Evolutionary conservation across 768 basidiomycete species (phyloP), one percentile per base, ranked within the genome.

Genomic region (Clitopilus hobsonii): DNA sequence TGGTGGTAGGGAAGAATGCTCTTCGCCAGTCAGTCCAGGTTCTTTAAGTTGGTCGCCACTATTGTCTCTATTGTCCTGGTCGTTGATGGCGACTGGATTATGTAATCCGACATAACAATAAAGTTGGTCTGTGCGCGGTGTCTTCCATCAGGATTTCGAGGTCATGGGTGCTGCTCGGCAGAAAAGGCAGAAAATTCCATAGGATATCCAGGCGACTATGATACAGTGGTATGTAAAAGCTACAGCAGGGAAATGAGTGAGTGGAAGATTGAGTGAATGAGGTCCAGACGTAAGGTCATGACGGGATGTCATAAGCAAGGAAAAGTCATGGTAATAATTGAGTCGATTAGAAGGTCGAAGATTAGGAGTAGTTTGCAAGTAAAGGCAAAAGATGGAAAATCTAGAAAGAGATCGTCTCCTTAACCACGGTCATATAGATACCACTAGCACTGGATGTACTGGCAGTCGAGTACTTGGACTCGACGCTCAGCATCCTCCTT

Each of bases 341-440:
- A 20, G 30, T 13, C n/a, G 38, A 16, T 23, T 6, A 49, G 47
- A 26, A 56, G 51, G 45, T 59, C 61, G 74, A 27, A 63, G 65
- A 10, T 69, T 45, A 45, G n/a, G 41, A 18, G 22, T 18, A 20
- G 41, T 23, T 5, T 20, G 22, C n/a, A 45, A n/a, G n/a, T n/a
- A 18, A 45, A 45, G 22, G 41, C 16, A 45, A 45, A 20, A 20
- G n/a, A 18, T 4, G 41, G 16, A 41, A n/a, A n/a, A n/a, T n/a
- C n/a, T n/a, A n/a, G n/a, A n/a, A n/a, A n/a, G n/a, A n/a, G n/a
- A n/a, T n/a, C n/a, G 41, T 45, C 56, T 79, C 78, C 52, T 71
- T 72, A 25, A 76, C 71, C 36, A 77, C 70, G 1, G 75, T 73
- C 75, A 79, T 75, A 59, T 72, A 72, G n/a, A 45, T 20, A 16